Evolutionary conservation across 225 moss, liverwort and hornwort genomes (phyloP), one percentile per base, ranked within the genome.

Genomic region (Pseudoscleropodium purum): DNA sequence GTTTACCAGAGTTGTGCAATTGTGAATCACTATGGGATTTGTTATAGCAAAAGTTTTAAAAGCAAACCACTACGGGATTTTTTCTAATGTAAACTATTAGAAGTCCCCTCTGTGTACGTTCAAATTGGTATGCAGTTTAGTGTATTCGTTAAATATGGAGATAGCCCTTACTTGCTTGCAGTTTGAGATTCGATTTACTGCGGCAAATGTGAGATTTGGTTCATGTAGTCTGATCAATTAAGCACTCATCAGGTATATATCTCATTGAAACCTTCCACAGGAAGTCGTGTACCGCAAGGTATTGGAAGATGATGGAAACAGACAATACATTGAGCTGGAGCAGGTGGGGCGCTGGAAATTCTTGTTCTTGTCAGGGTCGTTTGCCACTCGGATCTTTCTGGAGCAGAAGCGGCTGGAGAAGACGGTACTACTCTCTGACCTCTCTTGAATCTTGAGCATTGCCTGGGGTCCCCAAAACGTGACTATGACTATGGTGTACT

Each of bases 261-360:
- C 37, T 64, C 20, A 13, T 41, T 89, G 64, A 56, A 83, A 61
- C 37, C 36, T 5, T 86, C 25, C 65, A 60, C 93, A 98, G 98
- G 98, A 98, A 92, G 97, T 98, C 29, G 94, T 93, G 4, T 98
- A 96, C 90, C 93, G 98, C 65, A 98, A 98, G 87, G 91, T 98
- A 23, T 74, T 97, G 87, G 96, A 98, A 88, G 95, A 98, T 79
- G 97, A 98, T 84, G 97, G 98, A 85, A 94, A 97, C 84, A 90
- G 96, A 90, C 96, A 97, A 84, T 90, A 96, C 13, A 88, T 98
- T 27, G 98, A 98, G 91, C 88, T 98, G 87, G 98, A 98, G 92
- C 98, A 98, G 73, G 78, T 97, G 75, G 98, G 96, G 18, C 94
- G 98, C 31, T 98, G 98, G 98, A 93, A 72, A 67, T 98, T 98